A percentile compares a stretch with the other conserved stretches of the same genome.
Conservation (phyloP, 1,139 yeast species). For the Lodderomyces pseudojiufengensis region DNA sequence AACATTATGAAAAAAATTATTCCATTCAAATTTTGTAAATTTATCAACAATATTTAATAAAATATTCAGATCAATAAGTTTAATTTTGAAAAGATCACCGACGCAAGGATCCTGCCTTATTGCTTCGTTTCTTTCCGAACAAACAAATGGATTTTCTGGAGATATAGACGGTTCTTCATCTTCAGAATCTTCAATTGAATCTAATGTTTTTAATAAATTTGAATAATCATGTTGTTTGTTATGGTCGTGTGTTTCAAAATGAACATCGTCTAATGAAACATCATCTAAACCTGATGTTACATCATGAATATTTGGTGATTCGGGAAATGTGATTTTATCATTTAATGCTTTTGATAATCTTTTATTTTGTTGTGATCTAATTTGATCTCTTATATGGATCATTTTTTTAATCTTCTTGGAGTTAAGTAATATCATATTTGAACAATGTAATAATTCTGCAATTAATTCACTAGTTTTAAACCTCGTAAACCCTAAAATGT, state of each 20-base stretch:
- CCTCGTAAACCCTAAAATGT: slow-evolving; percentile 38
- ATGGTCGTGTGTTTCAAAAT: slow-evolving; percentile 12
- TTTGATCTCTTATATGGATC: slow-evolving; percentile 33
- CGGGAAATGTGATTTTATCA: slow-evolving; percentile 21
- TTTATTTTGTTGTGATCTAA: slow-evolving; percentile 29
- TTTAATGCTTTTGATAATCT: slow-evolving; percentile 33
- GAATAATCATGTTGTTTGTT: slow-evolving; percentile 9
- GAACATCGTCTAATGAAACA: slow-evolving; percentile 35
- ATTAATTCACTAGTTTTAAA: slow-evolving; percentile 43
- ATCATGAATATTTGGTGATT: slow-evolving; percentile 16
- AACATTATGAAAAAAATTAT: slow-evolving; percentile 48
- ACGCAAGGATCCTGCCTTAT: slow-evolving; percentile 38
- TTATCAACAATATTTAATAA: slow-evolving; percentile 32
- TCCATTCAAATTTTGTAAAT: slow-evolving; percentile 44
- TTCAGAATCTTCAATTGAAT: slow-evolving; percentile 37
- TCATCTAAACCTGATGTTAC: slow-evolving; percentile 39
- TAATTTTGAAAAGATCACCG: slow-evolving; percentile 45
- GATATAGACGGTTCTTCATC: slow-evolving; percentile 48
- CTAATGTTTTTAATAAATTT: slow-evolving; percentile 19
- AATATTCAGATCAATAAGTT: slow-evolving; percentile 39
- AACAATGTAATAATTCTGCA: slow-evolving; percentile 47
- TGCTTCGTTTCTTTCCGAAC: slow-evolving; percentile 29
- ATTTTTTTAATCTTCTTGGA: slow-evolving; percentile 36
- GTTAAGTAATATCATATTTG: slow-evolving; percentile 46
- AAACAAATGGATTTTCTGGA: slow-evolving; percentile 47